Evolutionary conservation across 345 rosid genomes (phyloP).

Genomic region (Eucalyptus globulus): DNA sequence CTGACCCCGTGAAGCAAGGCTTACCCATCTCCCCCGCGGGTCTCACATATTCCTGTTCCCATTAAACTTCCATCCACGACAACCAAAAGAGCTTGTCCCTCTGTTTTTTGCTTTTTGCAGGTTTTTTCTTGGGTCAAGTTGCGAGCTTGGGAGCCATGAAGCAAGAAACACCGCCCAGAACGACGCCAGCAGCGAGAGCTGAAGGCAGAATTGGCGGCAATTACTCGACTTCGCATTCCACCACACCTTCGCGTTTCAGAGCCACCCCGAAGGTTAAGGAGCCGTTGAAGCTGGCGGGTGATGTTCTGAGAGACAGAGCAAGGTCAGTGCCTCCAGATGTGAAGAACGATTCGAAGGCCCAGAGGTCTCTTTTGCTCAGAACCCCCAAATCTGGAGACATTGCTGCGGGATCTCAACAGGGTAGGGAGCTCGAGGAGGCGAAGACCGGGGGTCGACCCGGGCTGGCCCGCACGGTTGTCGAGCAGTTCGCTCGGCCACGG

Average conservation of each 20-base stretch:
- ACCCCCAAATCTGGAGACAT: conserved; percentile 37
- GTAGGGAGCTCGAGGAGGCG: conserved; percentile 2
- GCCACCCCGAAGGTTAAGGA: conserved; percentile 24
- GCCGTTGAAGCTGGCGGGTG: conserved; percentile 6
- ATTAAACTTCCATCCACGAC: background rate
- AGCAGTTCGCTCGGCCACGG: conserved; percentile 47
- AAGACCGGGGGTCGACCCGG: conserved; percentile 5
- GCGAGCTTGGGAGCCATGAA: conserved; percentile 1
- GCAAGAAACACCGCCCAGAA: background rate
- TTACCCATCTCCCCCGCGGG: background rate
- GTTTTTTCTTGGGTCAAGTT: background rate
- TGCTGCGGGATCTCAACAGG: conserved; percentile 18
- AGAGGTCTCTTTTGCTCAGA: conserved; percentile 23
- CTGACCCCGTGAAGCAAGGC: background rate
- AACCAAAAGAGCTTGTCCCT: background rate
- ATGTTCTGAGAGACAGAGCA: conserved; percentile 11
- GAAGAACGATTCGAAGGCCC: conserved; percentile 14
- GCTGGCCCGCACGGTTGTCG: conserved; percentile 21
- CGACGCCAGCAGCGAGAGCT: background rate
- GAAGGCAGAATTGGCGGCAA: background rate
- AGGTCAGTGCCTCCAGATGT: conserved; percentile 26
- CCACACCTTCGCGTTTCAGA: conserved; percentile 29
- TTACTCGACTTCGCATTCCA: background rate
- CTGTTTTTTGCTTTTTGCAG: background rate
- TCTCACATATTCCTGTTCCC: background rate